Evolutionary conservation across 257 asterid genomes (phyloP), one percentile per base, ranked within the genome.

Genomic region (Solanum bukasovii): DNA sequence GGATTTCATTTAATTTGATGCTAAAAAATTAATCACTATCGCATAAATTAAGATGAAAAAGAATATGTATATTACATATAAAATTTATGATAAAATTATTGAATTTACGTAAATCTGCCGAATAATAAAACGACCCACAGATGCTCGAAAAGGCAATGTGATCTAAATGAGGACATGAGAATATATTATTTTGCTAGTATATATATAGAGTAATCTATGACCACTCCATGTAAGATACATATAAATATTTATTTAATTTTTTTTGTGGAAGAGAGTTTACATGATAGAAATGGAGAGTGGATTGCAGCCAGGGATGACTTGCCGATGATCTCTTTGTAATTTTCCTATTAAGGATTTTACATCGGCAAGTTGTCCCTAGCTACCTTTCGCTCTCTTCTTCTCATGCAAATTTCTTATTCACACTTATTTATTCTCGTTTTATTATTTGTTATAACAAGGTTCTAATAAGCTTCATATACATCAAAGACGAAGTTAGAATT

Each of bases 221-320:
- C 46, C 46, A 73, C 27, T 35, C 29, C 49, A 33, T 73, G 29
- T 38, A 73, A 73, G 5, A 18, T 33, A 72, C 13, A 9, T 5
- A 72, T 7, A 33, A 9, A 34, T 7, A 13, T 73, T 18, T 73
- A 6, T 7, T 29, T 18, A 1, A 46, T 9, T 40, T 33, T 34
- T 1, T 83, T 35, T 18, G 65, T 18, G 38, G 42, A 49, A 61
- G 68, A 35, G 10, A 27, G 65, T 75, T 75, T 77, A 84, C 89
- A 77, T 87, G 89, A 38, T 52, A 87, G 79, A 87, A 67, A 49
- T 87, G 75, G 86, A 38, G 35, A 75, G 86, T 87, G 75, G 72
- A 35, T 33, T 74, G 85, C 85, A 86, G 88, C 88, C 88, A 86
- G 85, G 88, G 84, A 87, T 87, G 89, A 87, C 89, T 87, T 87